Base-by-base conservation (phyloP, 768 basidiomycete species). In the Termitomyces sp. region DNA sequence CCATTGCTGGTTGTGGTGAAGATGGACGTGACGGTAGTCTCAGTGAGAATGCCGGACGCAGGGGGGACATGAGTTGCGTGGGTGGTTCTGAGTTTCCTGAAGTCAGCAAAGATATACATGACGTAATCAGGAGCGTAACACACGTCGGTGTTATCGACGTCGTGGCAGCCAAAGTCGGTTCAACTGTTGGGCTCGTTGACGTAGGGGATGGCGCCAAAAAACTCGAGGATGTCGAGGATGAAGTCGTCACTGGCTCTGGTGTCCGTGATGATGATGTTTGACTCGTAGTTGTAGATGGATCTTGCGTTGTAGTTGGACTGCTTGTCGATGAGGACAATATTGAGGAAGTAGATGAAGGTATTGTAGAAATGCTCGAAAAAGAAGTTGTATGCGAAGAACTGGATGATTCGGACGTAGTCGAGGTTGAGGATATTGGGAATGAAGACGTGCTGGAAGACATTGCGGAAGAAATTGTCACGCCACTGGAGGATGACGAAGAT, bases 1-100 rank as follows among this genome's bases (percentile, higher is more conserved):
- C 89, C 89, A 63, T 83, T 74, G 22, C 72, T 76, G 34, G 73
- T 72, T 10, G 85, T 88, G 26, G 80, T 84, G 39, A 82, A 65
- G 13, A 81, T 74, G 34, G 80, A 72, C 8, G 89, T 91, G 61
- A 92, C 68, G 30, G 79, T 65, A 7, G 82, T 71, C 18, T 51
- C 55, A 33, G 55, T 55, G 36, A 47, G 34, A 34, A 59, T 37
- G 32, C 36, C 44, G 27, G 42, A 40, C 2, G 26, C 30, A 20
- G 42, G n/a, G 32, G 34, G 33, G 20, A 7, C 16, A 32, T 39
- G 27, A 37, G 48, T 37, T 40, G 37, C 34, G 37, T n/a, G 51
- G 9, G 36, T 52, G 51, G 45, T 40, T 34, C 39, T 53, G n/a
- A n/a, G 47, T 55, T 44, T 47, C 34, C 16, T 4, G 30, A 40